Evolutionary conservation across 805 yeast genomes (phyloP), one percentile per base, ranked within the genome.

Genomic region (Barnettozyma californica): DNA sequence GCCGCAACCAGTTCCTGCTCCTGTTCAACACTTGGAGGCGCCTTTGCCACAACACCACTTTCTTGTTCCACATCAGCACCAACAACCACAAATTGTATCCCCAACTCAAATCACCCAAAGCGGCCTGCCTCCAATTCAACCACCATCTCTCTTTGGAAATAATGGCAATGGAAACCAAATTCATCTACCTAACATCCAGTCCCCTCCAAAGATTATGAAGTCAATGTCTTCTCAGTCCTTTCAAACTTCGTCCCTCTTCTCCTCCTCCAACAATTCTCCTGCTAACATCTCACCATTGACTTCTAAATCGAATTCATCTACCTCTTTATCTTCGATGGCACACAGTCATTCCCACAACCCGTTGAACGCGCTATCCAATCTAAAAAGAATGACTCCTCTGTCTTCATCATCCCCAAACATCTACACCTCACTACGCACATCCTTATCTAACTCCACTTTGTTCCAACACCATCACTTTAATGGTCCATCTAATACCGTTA

Each of bases 331-430:
- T 21, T 60, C 65, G 0, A 21, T 61, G 36, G 50, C 50, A 20
- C 44, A 26, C 43, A 41, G 16, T 33, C 46, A n/a, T 25, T 41
- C 49, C 8, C 46, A 44, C 36, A 49, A 52, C 29, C 58, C 58
- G 18, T 41, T 59, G 39, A 54, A 49, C 40, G 61, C 62, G 3
- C 49, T 60, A 8, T 61, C 65, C 9, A 54, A 48, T 14, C 33
- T 61, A 43, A 57, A 61, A 43, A 51, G 65, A 50, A 66, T 75
- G 75, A 74, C 79, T 0, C 80, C 79, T 10, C 57, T 71, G 18
- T 46, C 48, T 1, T 27, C 56, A 16, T 48, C 46, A 18, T 34
- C 43, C 6, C 53, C 25, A 46, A 50, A 18, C 48, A 50, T 13
- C 50, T 56, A 43, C 41, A 38, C 55, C 0, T 39, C 55, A 4